phyloP scores from a whole-genome alignment of 2,329 filamentous ascomycete species.

The Chalaropsis thielavioides region DNA sequence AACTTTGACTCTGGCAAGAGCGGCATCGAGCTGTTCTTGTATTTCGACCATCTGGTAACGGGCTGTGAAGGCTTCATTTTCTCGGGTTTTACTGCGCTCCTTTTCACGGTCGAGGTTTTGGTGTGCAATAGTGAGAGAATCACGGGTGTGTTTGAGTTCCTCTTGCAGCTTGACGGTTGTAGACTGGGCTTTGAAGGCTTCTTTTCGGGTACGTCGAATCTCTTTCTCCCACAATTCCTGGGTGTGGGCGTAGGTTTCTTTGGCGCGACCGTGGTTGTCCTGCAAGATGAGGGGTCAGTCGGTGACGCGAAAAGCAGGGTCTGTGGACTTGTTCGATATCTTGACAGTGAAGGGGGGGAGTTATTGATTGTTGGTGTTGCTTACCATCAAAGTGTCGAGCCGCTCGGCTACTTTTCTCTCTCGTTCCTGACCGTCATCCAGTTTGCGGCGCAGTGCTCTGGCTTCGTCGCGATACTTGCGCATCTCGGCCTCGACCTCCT shows the following conservation, averaged over 20 bases:
- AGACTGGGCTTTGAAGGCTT: conserved; percentile 62
- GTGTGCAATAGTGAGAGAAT: conserved; percentile 40
- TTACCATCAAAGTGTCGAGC: conserved; percentile 54
- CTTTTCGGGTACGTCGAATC: conserved; percentile 53
- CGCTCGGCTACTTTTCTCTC: conserved; percentile 53
- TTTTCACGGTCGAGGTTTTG: conserved; percentile 49
- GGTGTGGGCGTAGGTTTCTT: conserved; percentile 53
- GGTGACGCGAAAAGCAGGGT: neutral
- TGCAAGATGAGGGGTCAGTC: conserved; percentile 24
- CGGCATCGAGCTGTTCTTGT: conserved; percentile 52
- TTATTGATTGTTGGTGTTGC: conserved; percentile 23
- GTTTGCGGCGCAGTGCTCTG: conserved; percentile 38
- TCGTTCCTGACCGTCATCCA: conserved; percentile 51
- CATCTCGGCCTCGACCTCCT: conserved; percentile 58
- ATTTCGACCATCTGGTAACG: conserved; percentile 50
- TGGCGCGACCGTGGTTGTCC: conserved; percentile 56
- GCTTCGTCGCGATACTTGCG: conserved; percentile 48
- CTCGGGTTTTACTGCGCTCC: conserved; percentile 43
- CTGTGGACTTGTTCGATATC: no score
- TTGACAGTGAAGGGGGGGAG: no score
- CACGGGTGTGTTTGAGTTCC: conserved; percentile 50
- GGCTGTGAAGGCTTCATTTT: conserved; percentile 55
- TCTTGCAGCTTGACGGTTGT: conserved; percentile 56
- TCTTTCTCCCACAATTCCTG: conserved; percentile 61
- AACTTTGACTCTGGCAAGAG: conserved; percentile 47